These are phyloP conservation scores for Symmetrospora coprosmae DNA, from an alignment of 768 basidiomycete species.

Conservation along the genomic window DNA sequence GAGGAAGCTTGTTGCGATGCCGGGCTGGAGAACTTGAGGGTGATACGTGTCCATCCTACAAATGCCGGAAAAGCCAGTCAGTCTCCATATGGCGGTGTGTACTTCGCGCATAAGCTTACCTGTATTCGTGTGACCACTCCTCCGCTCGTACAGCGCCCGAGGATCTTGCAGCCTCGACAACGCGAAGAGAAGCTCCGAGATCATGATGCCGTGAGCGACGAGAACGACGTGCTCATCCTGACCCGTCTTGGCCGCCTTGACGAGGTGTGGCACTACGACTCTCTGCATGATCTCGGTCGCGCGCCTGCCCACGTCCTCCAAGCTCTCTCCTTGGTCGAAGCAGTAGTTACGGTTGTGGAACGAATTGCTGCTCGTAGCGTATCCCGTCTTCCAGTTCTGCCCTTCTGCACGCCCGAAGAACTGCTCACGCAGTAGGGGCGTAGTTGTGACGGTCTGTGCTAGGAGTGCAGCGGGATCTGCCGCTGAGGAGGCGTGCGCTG, in stretches of 20 bases:
- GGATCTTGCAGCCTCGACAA: slow-evolving; percentile 12
- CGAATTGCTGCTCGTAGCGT: slow-evolving; percentile 30
- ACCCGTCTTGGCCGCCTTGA: slow-evolving; percentile 23
- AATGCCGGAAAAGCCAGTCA: neutral
- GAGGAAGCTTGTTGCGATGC: neutral
- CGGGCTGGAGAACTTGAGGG: neutral
- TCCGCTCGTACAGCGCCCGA: neutral
- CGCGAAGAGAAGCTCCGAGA: slow-evolving; percentile 16
- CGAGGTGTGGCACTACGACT: slow-evolving; percentile 37
- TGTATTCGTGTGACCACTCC: slow-evolving; percentile 19
- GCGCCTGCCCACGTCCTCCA: slow-evolving; percentile 38
- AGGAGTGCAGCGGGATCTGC: slow-evolving; percentile 9
- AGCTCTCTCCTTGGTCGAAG: slow-evolving; percentile 38
- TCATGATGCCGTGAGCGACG: slow-evolving; percentile 40
- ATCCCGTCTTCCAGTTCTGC: slow-evolving; percentile 21
- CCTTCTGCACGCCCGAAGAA: slow-evolving; percentile 40
- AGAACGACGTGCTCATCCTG: slow-evolving; percentile 35
- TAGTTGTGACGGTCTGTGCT: slow-evolving; percentile 35
- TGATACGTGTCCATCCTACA: slow-evolving; percentile 7
- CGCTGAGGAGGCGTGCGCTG: slow-evolving; percentile 16
- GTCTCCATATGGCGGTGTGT: neutral
- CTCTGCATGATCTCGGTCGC: slow-evolving; percentile 37
- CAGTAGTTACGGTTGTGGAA: slow-evolving; percentile 35
- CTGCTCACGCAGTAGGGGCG: slow-evolving; percentile 39
- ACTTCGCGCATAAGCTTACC: neutral